Evolutionary conservation across 345 rosid species (phyloP), one percentile per base, ranked within the genome.

Genomic region (Aquilaria yunnanensis): DNA sequence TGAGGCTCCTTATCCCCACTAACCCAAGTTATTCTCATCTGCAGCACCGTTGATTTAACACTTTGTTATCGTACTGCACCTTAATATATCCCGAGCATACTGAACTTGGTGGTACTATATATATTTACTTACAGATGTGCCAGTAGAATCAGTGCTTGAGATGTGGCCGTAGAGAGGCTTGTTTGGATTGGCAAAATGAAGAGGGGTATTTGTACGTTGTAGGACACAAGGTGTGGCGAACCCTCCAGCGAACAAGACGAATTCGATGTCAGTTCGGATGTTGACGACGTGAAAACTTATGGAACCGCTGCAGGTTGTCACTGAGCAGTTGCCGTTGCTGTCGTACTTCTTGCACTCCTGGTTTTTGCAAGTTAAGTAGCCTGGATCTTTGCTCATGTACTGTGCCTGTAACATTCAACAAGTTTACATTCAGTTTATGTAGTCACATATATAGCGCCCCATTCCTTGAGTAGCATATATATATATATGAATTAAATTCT

Each of bases 11-110:
- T 55, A 64, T 78, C 81, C 29, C 94, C 90, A 62, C 88, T 87
- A 9, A 82, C 80, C 94, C 94, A 87, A 34, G 86, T 80, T 32
- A 84, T n/a, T 67, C 78, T 84, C 84, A 87, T 79, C 94, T 87
- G 76, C 73, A 61, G 14, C 67, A 13, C 8, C 51, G 58, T 14
- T 54, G 12, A 54, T 54, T 14, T 14, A 14, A 11, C 31, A 32
- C 2, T 9, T 6, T 23, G 10, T 8, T 8, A 46, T 43, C 33
- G 6, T 11, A 1, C 1, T 1, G 32, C 10, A 3, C 23, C n/a
- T 58, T 9, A 10, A 37, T 14, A 37, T 58, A 14, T 31, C 11
- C 3, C 31, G 23, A 23, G 23, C 23, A 23, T 23, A 23, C 23
- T 23, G 1, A 33, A 56, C 4, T 1, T n/a, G 43, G 16, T 29